A percentile compares a stretch with the other conserved stretches of the same genome.
These are phyloP conservation scores for Pythium insidiosum DNA, from an alignment of 352 stramenopile species.

Conservation along the genomic window DNA sequence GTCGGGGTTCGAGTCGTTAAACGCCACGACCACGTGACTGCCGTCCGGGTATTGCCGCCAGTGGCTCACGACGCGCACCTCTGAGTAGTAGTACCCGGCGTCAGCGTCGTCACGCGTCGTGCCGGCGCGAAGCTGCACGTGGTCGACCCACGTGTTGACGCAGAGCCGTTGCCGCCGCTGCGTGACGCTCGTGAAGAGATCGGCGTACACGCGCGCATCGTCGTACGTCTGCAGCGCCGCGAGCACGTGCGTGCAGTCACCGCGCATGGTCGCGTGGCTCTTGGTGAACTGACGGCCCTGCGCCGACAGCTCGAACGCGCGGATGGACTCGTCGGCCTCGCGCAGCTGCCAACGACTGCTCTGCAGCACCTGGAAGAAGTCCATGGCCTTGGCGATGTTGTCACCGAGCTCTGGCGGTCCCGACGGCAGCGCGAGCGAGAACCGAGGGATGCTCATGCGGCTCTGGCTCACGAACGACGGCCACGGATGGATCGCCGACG, in stretches of 20 bases:
- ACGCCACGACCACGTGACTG: conserved; percentile 19
- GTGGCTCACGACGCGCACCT: conserved; percentile 19
- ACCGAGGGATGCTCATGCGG: conserved; percentile 8
- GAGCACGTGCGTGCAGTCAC: conserved; percentile 26
- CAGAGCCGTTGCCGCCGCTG: conserved; percentile 31
- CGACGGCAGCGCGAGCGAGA: conserved; percentile 28
- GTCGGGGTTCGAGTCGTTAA: conserved; percentile 15
- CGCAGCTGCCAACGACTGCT: conserved; percentile 32
- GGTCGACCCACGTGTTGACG: conserved; percentile 33
- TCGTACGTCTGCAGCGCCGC: conserved; percentile 38
- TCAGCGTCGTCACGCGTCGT: background rate
- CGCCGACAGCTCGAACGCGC: conserved; percentile 29
- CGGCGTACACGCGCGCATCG: conserved; percentile 39
- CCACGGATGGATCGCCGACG: conserved; percentile 10
- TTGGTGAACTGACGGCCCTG: conserved; percentile 34
- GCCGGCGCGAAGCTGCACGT: conserved; percentile 5
- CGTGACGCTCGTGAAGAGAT: conserved; percentile 32
- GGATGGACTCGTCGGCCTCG: conserved; percentile 10
- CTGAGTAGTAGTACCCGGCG: conserved; percentile 2
- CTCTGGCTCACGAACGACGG: conserved; percentile 1
- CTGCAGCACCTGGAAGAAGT: conserved; percentile 56
- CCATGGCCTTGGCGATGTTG: conserved; percentile 51
- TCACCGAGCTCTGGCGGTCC: conserved; percentile 35
- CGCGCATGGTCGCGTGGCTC: conserved; percentile 39
- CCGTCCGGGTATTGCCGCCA: conserved; percentile 24